Percentiles rank a stretch among this genome's conserved stretches.
Evolutionary conservation across 73 alveolate species (phyloP).

Genomic region (Breviolum minutum): DNA sequence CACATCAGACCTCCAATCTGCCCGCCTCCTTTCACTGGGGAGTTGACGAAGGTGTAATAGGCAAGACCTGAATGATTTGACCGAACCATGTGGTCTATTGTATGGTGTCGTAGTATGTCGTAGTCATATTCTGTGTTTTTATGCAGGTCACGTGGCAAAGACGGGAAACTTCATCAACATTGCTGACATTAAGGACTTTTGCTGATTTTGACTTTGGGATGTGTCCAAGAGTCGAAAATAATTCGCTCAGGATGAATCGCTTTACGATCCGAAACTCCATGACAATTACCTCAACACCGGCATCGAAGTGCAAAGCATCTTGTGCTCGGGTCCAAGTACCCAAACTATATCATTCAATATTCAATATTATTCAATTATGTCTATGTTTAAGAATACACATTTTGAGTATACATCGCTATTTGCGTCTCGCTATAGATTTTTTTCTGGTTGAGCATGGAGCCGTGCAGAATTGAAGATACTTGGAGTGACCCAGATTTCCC

Average conservation of each 20-base stretch:
- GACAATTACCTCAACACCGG: conserved; percentile 71
- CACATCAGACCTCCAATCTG: conserved; percentile 36
- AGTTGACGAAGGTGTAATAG: conserved; percentile 39
- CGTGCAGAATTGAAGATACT: too few species aligned
- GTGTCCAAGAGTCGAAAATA: not conserved
- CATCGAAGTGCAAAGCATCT: conserved; percentile 70
- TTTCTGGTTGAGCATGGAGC: too few species aligned
- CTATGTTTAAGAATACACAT: not conserved
- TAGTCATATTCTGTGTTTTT: not conserved
- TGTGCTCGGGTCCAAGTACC: not conserved
- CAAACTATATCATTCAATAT: not conserved
- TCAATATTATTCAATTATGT: too few species aligned
- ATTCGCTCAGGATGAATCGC: conserved; percentile 53
- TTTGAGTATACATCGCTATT: not conserved
- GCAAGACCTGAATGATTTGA: not conserved
- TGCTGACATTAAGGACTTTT: conserved; percentile 45
- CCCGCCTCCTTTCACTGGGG: conserved; percentile 62
- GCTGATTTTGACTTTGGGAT: not conserved
- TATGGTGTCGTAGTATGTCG: not conserved
- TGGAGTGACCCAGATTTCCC: too few species aligned
- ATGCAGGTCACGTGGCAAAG: conserved; percentile 59
- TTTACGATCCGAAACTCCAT: conserved; percentile 50
- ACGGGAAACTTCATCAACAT: conserved; percentile 68
- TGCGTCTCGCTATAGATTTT: not conserved
- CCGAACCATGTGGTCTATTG: not conserved